phyloP scores from a whole-genome alignment of 768 basidiomycete species.

The Russula ochroleuca region DNA sequence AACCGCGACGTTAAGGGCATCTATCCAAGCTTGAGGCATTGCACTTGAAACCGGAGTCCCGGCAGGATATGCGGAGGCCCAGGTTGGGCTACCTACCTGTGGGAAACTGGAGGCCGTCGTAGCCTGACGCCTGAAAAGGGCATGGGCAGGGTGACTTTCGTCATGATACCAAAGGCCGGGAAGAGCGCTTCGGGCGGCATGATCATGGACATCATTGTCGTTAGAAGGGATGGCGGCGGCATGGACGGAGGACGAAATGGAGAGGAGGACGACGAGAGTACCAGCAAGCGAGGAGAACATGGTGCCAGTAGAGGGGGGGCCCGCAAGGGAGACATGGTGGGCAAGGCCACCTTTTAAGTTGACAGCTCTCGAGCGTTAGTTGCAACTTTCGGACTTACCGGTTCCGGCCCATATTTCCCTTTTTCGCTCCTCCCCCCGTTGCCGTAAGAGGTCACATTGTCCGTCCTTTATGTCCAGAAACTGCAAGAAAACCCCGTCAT shows the following conservation, averaged over 20 bases:
- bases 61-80: slow-evolving; percentile 36
- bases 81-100: slow-evolving; percentile 32
- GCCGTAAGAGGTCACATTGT: no score
- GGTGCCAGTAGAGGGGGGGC: neutral
- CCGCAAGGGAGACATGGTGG: neutral
- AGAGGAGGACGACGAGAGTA: neutral
- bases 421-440: no score
- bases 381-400: neutral
- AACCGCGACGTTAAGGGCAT: slow-evolving; percentile 37
- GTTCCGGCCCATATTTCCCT: neutral
- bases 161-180: slow-evolving; percentile 32
- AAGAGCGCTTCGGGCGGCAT: slow-evolving; percentile 18
- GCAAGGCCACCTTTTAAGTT: neutral
- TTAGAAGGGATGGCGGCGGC: slow-evolving; percentile 18
- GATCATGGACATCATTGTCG: neutral
- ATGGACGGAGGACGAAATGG: slow-evolving; percentile 3
- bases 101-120: slow-evolving; percentile 6
- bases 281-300: slow-evolving; percentile 1
- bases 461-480: neutral
- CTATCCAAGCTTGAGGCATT: slow-evolving; percentile 41
- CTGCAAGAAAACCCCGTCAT: neutral
- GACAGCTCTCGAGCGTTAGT: neutral
- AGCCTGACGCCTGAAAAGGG: slow-evolving; percentile 31
- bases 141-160: slow-evolving; percentile 28
- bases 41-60: slow-evolving; percentile 31